phyloP scores from a whole-genome alignment of 2,329 filamentous ascomycete species.

The Triangularia setosa region DNA sequence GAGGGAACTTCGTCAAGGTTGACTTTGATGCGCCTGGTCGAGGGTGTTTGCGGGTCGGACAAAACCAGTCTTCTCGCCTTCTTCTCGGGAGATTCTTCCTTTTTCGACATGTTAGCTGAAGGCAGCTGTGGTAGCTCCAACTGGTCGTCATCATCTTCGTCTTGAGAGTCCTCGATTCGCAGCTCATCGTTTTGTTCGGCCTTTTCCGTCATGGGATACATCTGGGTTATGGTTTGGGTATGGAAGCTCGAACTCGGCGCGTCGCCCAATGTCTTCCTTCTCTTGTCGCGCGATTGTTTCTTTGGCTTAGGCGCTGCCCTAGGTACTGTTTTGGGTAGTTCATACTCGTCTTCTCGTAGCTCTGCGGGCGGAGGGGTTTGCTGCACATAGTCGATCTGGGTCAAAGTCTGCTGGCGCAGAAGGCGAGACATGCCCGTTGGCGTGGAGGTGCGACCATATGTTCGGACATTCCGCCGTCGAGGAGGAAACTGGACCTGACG shows the following conservation, averaged over 20 bases:
- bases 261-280: slow-evolving; percentile 30
- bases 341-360: not conserved
- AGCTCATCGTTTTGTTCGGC: slow-evolving; percentile 18
- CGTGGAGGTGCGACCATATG: slow-evolving; percentile 26
- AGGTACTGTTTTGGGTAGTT: not conserved
- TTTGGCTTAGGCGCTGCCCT: not conserved
- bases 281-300: slow-evolving; percentile 21
- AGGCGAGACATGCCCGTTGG: slow-evolving; percentile 3
- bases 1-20: slow-evolving; percentile 45
- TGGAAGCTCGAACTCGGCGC: slow-evolving; percentile 29
- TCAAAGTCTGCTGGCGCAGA: slow-evolving; percentile 33
- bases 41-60: slow-evolving; percentile 42
- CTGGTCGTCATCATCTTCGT: slow-evolving; percentile 20
- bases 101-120: not conserved
- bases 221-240: slow-evolving; percentile 35
- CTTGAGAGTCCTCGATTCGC: slow-evolving; percentile 25
- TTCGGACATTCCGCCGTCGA: slow-evolving; percentile 26
- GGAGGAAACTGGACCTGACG: slow-evolving; percentile 32
- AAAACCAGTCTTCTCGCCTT: slow-evolving; percentile 24
- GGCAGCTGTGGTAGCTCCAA: not conserved
- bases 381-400: slow-evolving; percentile 31
- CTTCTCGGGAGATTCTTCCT: slow-evolving; percentile 4
- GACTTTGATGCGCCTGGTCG: slow-evolving; percentile 28
- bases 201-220: slow-evolving; percentile 23
- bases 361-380: slow-evolving; percentile 4